Base-by-base conservation (phyloP, 345 rosid genomes). In the Leavenworthia alabamica region DNA sequence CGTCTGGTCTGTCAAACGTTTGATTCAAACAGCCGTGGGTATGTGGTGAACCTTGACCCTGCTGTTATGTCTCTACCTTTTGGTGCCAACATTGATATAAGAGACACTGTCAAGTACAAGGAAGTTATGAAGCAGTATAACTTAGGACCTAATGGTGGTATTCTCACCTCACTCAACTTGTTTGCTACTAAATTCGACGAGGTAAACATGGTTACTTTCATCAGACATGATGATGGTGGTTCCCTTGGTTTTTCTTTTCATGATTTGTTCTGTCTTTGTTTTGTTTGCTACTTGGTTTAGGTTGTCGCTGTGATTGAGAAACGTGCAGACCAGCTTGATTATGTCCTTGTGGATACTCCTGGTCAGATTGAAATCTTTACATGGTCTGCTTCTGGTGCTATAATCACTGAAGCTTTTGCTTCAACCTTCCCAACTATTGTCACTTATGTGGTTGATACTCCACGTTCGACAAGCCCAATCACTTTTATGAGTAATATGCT, bases 381-480 rank as follows among this genome's bases (percentile, higher is more conserved):
- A 19, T 88, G 96, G 96, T 88, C 96, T 68, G 96, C 96, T 60
- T 88, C 96, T 27, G 96, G 96, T 29, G 96, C 96, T 66, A 85
- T 88, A 28, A 88, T 88, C 56, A 88, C 96, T 32, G 96, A 88
- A 80, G 80, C 96, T 42, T 88, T 85, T 40, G 96, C 96, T 42
- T 88, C 96, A 12, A 83, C 96, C 6, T 88, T 88, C 76, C 96
- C 96, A 2, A 88, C 96, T 40, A 60, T 88, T 27, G 70, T 88
- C 58, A 71, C 92, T 17, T 88, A 88, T 5, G 81, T 85, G 8
- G 92, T 88, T 43, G 96, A 88, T 56, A 88, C 96, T 13, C 96
- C 96, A 40, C 92, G 89, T 47, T 79, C 96, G 1, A 67, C 89
- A 24, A 87, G 79, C 60, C 95, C 95, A 11, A 68, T 77, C 51